Evolutionary conservation across 768 basidiomycete species (phyloP), one percentile per base, ranked within the genome.

Genomic region (Lepiota venenata): DNA sequence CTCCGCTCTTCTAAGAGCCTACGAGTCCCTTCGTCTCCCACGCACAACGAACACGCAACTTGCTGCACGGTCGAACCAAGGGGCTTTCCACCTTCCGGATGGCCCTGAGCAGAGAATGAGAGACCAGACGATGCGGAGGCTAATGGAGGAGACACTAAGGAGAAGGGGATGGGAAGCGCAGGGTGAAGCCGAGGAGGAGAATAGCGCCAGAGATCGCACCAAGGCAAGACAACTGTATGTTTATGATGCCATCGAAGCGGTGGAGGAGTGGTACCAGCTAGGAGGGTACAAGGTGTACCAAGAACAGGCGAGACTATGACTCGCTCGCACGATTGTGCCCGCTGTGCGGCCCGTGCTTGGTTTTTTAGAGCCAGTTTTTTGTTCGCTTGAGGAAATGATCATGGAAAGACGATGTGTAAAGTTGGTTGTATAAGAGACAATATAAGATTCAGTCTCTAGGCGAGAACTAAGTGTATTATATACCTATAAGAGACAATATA

Each of bases 61-160:
- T 0, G 73, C 75, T 3, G 76, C 82, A 2, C 74, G 79, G 2
- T 62, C 76, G 27, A 81, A 82, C 59, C 80, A 82, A 57, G 58
- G 69, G 38, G 74, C 76, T 42, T 84, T 84, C 65, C 84, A 86
- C 63, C 63, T 83, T 0, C 70, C 71, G 0, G 85, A 86, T 53
- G 83, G 85, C 0, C 79, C 78, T 1, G 77, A 72, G 39, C 85
- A 86, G 55, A 67, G 69, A 41, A 67, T 66, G 42, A 73, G 84
- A 10, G 85, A 86, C 55, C 63, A 58, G 4, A 50, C 73, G 15
- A 83, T 87, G 83, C 68, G 70, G 14, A 50, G 37, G 1, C 79
- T 77, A 44, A 83, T 80, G 80, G 71, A 69, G 39, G 61, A 59
- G 32, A 2, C 74, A 72, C 48, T 52, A 77, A 53, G 50, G 61